Evolutionary conservation across 2,329 filamentous ascomycete species (phyloP).

Genomic region (Endothia cerciana): DNA sequence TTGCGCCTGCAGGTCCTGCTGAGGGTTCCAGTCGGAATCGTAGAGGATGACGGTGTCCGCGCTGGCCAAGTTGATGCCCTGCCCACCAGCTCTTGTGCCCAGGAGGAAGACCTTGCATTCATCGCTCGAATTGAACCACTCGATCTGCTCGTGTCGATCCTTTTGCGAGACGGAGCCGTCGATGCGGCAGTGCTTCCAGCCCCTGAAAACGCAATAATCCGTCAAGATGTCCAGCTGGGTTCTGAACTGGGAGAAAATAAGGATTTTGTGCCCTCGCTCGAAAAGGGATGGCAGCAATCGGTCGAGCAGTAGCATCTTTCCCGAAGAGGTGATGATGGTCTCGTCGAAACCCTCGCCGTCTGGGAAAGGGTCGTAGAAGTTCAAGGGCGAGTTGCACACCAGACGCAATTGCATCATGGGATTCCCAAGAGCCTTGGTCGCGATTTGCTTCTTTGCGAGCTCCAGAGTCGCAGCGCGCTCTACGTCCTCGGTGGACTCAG

Average conservation of each 20-base stretch:
- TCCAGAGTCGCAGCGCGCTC: constrained; percentile 71
- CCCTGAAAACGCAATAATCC: constrained; percentile 78
- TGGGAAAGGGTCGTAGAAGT: constrained; percentile 90
- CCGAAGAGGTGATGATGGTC: constrained; percentile 81
- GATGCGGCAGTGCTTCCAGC: constrained; percentile 85
- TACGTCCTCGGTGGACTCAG: constrained; percentile 60
- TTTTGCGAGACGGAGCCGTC: constrained; percentile 83
- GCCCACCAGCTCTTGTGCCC: constrained; percentile 87
- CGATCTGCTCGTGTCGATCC: constrained; percentile 71
- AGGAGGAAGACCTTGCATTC: constrained; percentile 80
- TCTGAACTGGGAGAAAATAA: constrained; percentile 97
- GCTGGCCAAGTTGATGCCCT: constrained; percentile 90
- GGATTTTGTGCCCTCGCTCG: constrained; percentile 77
- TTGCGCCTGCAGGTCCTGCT: constrained; percentile 95
- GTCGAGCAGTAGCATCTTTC: constrained; percentile 95
- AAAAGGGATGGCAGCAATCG: constrained; percentile 80
- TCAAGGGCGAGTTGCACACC: constrained; percentile 91
- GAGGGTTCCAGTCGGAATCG: constrained; percentile 90
- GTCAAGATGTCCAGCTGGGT: constrained; percentile 90
- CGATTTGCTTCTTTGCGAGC: constrained; percentile 84
- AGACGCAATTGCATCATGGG: constrained; percentile 89
- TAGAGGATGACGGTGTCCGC: constrained; percentile 94
- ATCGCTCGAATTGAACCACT: constrained; percentile 69
- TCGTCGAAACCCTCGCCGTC: constrained; percentile 71
- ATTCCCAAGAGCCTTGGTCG: constrained; percentile 89